Base-by-base conservation (phyloP, 2,329 filamentous ascomycete species). In the Fusarium virguliforme region DNA sequence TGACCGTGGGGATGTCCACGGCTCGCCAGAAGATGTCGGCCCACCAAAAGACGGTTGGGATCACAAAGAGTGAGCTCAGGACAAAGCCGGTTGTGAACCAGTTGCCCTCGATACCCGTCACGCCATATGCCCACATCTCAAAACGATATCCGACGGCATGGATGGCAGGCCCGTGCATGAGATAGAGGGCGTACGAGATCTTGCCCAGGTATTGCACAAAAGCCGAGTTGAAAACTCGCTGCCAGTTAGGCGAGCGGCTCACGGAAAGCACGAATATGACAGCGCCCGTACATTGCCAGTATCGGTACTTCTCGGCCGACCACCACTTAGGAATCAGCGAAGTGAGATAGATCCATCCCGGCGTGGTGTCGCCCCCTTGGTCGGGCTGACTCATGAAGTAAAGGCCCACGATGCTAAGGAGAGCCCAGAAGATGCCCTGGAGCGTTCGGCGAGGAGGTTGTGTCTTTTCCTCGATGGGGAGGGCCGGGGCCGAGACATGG, bases 131-230 rank as follows among this genome's bases (percentile, higher is more conserved):
- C 79, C 83, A 82, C 35, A 81, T 82, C 74, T 88, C 83, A 64
- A 85, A 83, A 35, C 83, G 80, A 71, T 88, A 89, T 10, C 87
- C 87, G 18, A 86, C 72, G 3, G 84, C 83, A 71, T 88, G 87
- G 74, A 86, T 83, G 3, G 85, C 83, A 4, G 87, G 86, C 1
- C 88, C 87, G 75, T 91, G 89, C 81, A 90, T 86, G 13, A 91
- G 83, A 76, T 91, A 91, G 28, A 91, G 75, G 55, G 87, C 85
- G 74, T 88, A 91, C 58, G 87, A 89, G 70, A 90, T 86, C 74
- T 85, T 85, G 64, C 89, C 89, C 6, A 90, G 80, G 77, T 90
- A 90, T 74, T 89, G 87, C 4, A 88, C 81, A 15, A 83, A 71
- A 3, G 79, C 74, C 1, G 81, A 79, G 74, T 85, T 85, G 78